Percentiles rank a stretch among this genome's conserved stretches.
Conservation (phyloP, 805 yeast genomes). For the Candida insectorum region DNA sequence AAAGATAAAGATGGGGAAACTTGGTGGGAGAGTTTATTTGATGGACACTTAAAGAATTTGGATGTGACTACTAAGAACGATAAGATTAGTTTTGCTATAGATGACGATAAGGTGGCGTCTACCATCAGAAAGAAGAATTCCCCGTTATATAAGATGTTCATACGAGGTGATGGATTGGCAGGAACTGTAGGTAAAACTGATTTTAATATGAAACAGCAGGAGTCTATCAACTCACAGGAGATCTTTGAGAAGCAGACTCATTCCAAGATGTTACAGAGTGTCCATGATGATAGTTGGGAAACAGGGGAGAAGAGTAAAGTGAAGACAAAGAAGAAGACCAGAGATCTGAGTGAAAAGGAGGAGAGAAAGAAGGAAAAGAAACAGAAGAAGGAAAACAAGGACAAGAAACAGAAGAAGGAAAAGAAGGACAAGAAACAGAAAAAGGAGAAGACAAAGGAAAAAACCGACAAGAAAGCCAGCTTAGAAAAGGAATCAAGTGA, state of each 20-base stretch:
- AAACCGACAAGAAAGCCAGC: constrained; percentile 17
- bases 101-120: constrained; percentile 42
- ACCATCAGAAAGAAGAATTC: constrained; percentile 52
- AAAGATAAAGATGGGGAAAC: constrained; percentile 68
- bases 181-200: constrained; percentile 60
- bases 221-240: constrained; percentile 11
- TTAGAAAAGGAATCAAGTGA: constrained; percentile 14
- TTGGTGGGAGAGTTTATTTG: constrained; percentile 97
- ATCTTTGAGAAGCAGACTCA: constrained; percentile 13
- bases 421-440: constrained; percentile 9
- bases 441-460: constrained; percentile 17
- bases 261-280: constrained; percentile 18
- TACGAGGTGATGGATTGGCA: constrained; percentile 76
- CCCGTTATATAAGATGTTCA: constrained; percentile 83
- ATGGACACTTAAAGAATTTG: constrained; percentile 81
- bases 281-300: too few species aligned
- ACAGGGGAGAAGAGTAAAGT: constrained; percentile 22
- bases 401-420: constrained; percentile 18
- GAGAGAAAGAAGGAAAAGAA: constrained; percentile 18
- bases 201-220: constrained; percentile 10
- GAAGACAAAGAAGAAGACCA: constrained; percentile 17
- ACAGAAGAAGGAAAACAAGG: constrained; percentile 19
- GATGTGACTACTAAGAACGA: constrained; percentile 45
- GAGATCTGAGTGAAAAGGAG: constrained; percentile 19
- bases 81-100: constrained; percentile 53